Conservation (phyloP, 768 basidiomycete genomes). For the Glaciozyma antarctica region DNA sequence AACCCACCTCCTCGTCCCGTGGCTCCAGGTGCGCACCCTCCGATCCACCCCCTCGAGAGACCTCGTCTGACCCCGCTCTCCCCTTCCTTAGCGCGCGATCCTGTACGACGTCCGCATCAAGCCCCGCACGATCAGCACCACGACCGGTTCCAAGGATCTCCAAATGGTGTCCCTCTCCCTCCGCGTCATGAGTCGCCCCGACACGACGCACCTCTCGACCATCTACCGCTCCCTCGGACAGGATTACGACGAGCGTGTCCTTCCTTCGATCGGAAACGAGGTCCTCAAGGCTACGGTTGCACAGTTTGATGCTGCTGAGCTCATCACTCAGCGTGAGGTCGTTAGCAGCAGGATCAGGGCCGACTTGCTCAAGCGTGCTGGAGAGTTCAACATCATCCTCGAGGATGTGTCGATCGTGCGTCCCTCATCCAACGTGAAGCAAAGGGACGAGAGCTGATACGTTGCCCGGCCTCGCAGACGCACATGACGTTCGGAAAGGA, state of each 20-base stretch:
- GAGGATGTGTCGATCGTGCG: slow-evolving; percentile 87
- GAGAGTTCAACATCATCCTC: slow-evolving; percentile 87
- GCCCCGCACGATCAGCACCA: slow-evolving; percentile 75
- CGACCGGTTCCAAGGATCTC: slow-evolving; percentile 89
- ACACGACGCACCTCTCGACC: slow-evolving; percentile 72
- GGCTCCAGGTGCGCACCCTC: slow-evolving; percentile 47
- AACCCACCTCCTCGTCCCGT: slow-evolving; percentile 90
- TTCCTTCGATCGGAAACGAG: slow-evolving; percentile 96
- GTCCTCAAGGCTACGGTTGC: slow-evolving; percentile 96
- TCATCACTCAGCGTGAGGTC: slow-evolving; percentile 95
- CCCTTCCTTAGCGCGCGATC: slow-evolving; percentile 64
- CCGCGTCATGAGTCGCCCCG: slow-evolving; percentile 88
- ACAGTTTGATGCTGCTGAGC: slow-evolving; percentile 91
- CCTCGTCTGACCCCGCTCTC: not conserved
- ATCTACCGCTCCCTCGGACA: slow-evolving; percentile 91
- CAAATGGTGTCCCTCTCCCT: slow-evolving; percentile 98
- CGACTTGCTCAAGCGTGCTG: slow-evolving; percentile 83
- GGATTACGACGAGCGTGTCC: slow-evolving; percentile 95
- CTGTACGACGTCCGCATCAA: slow-evolving; percentile 81
- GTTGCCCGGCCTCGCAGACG: slow-evolving; percentile 33
- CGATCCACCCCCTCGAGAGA: too few relatives aligned
- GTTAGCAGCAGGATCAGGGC: slow-evolving; percentile 87
- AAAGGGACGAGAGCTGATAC: not conserved
- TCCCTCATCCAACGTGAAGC: not conserved
- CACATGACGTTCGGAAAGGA: slow-evolving; percentile 43